Evolutionary conservation across 306 rosid species (phyloP).

Genomic region (Cicer pinnatifidum): DNA sequence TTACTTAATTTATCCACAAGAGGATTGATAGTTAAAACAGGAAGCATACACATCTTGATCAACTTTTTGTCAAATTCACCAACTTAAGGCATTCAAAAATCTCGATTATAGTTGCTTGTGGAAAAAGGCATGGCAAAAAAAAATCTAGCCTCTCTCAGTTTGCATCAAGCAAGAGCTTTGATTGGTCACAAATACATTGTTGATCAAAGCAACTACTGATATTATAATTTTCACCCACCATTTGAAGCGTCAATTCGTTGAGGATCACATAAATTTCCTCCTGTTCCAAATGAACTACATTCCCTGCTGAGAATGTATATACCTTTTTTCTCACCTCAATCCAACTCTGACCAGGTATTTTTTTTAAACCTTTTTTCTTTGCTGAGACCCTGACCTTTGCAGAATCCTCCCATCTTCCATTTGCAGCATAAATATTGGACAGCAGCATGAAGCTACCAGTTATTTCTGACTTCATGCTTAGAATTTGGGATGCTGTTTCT

Average conservation of each 20-base stretch:
- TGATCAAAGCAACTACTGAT: constrained; percentile 32
- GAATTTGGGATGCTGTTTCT: constrained; percentile 59
- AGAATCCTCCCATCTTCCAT: constrained; percentile 84
- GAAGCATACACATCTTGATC: too few species aligned
- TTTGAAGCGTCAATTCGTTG: constrained; percentile 65
- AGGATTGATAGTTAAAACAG: too few species aligned
- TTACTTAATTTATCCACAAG: too few species aligned
- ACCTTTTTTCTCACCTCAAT: constrained; percentile 73
- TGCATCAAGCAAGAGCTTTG: constrained; percentile 36
- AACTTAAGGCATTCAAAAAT: not conserved
- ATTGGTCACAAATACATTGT: constrained; percentile 41
- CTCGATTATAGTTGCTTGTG: not conserved
- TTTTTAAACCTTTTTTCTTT: constrained; percentile 69
- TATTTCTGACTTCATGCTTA: constrained; percentile 47
- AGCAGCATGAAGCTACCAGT: constrained; percentile 78
- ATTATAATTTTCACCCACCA: constrained; percentile 51
- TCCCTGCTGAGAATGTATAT: constrained; percentile 69
- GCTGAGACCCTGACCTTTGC: constrained; percentile 78
- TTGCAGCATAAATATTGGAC: constrained; percentile 77
- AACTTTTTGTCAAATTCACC: too few species aligned
- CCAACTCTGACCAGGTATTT: constrained; percentile 79
- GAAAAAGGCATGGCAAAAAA: not conserved
- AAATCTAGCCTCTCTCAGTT: constrained; percentile 44
- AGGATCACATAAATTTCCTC: constrained; percentile 59
- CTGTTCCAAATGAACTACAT: constrained; percentile 49